Percentiles rank a stretch among this genome's conserved stretches.
Evolutionary conservation across 129 eudicot species (phyloP).

Genomic region (Tagetes patula): DNA sequence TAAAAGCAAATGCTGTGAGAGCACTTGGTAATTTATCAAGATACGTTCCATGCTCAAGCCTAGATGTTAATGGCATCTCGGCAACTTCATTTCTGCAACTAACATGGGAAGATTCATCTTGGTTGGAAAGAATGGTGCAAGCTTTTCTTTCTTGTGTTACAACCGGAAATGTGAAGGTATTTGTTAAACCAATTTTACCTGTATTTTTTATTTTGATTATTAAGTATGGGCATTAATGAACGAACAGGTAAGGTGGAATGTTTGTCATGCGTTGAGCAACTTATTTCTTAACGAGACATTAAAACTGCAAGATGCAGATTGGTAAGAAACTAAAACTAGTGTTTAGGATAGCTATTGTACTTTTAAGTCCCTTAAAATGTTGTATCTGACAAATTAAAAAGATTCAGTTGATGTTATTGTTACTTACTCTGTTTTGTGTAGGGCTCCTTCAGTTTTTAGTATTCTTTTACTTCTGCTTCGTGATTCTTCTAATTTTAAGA

Average conservation of each 20-base stretch:
- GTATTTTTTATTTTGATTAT: not conserved
- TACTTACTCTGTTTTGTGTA: conserved; percentile 32
- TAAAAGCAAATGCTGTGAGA: conserved; percentile 97
- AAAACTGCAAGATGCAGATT: conserved; percentile 64
- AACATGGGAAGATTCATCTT: conserved; percentile 32
- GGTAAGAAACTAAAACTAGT: conserved; percentile 49
- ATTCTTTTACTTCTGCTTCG: conserved; percentile 77
- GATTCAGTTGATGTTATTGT: conserved; percentile 3
- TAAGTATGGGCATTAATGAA: conserved; percentile 17
- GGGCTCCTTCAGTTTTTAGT: conserved; percentile 89
- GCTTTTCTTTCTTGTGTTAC: conserved; percentile 92
- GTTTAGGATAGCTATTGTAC: not conserved
- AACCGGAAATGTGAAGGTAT: conserved; percentile 95
- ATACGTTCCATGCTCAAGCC: conserved; percentile 56
- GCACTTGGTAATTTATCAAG: conserved; percentile 91
- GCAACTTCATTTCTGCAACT: conserved; percentile 34
- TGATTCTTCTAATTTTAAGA: conserved; percentile 88
- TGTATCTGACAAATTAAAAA: not conserved
- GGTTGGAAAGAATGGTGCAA: conserved; percentile 82
- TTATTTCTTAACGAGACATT: conserved; percentile 76
- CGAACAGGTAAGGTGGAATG: conserved; percentile 98
- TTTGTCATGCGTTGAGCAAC: conserved; percentile 92
- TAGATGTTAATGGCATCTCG: not conserved
- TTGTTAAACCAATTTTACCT: not conserved
- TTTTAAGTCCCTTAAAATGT: not conserved